These are phyloP conservation scores for Phytophthora nicotianae DNA, from an alignment of 352 stramenopile species.

Conservation along the genomic window DNA sequence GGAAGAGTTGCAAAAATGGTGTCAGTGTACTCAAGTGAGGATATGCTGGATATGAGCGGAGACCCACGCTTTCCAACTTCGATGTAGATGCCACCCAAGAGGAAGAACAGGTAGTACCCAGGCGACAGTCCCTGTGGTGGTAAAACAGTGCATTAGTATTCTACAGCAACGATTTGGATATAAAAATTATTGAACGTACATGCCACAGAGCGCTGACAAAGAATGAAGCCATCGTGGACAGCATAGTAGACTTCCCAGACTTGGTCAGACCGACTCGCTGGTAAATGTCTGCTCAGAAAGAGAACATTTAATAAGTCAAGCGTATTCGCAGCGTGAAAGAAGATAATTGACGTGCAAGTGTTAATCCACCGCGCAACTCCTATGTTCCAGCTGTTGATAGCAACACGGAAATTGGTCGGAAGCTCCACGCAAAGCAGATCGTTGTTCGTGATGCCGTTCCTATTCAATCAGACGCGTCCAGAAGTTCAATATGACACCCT, in stretches of 20 bases:
- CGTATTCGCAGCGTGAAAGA: not conserved
- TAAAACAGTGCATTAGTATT: conserved; percentile 21
- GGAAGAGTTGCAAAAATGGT: not conserved
- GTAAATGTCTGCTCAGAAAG: conserved; percentile 70
- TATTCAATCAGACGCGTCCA: conserved; percentile 12
- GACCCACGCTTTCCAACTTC: conserved; percentile 84
- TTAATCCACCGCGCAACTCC: conserved; percentile 87
- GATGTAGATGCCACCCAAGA: conserved; percentile 84
- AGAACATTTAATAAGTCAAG: conserved; percentile 1
- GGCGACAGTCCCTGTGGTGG: conserved; percentile 72
- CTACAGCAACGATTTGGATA: not conserved
- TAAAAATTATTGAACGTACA: conserved; percentile 39
- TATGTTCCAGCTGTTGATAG: conserved; percentile 92
- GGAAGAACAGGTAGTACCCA: conserved; percentile 90
- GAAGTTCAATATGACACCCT: not conserved
- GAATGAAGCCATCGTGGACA: conserved; percentile 83
- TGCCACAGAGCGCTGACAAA: conserved; percentile 88
- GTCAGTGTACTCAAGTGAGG: not conserved
- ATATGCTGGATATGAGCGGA: not conserved
- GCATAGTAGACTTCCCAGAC: conserved; percentile 68
- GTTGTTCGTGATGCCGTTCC: conserved; percentile 89
- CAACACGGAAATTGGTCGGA: conserved; percentile 84
- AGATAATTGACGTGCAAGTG: conserved; percentile 56
- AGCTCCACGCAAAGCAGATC: conserved; percentile 86
- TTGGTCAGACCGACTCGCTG: conserved; percentile 83